phyloP scores from a whole-genome alignment of 768 basidiomycete species.

The Hemileccinum rubropunctum region DNA sequence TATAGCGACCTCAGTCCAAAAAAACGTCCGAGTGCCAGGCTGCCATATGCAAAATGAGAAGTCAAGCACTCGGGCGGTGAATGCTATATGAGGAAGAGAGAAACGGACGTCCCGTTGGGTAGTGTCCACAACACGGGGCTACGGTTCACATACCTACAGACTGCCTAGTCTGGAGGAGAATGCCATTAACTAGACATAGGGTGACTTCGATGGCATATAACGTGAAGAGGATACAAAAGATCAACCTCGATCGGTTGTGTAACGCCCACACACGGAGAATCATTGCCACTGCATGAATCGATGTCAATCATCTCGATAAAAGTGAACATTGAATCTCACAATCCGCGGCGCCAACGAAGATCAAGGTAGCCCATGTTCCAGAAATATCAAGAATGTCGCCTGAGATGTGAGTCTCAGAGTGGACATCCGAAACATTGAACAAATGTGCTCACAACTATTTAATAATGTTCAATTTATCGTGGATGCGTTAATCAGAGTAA shows the following conservation, averaged over 20 bases:
- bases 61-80: neutral
- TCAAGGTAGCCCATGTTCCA: neutral
- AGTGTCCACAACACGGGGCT: too few relatives aligned
- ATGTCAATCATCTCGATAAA: too few relatives aligned
- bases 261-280: neutral
- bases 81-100: neutral
- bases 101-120: neutral
- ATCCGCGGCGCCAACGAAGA: neutral
- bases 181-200: neutral
- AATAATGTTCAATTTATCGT: too few relatives aligned
- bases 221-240: neutral
- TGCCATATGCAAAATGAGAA: neutral
- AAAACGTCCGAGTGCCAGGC: neutral
- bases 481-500: too few relatives aligned
- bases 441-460: neutral
- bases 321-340: neutral
- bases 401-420: neutral
- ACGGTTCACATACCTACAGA: neutral
- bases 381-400: neutral
- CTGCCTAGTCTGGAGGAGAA: neutral
- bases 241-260: neutral
- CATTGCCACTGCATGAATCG: neutral
- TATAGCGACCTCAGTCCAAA: neutral
- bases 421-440: neutral
- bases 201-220: neutral